Conservation (phyloP, 2,329 filamentous ascomycete genomes). For the Phoma herbarum region DNA sequence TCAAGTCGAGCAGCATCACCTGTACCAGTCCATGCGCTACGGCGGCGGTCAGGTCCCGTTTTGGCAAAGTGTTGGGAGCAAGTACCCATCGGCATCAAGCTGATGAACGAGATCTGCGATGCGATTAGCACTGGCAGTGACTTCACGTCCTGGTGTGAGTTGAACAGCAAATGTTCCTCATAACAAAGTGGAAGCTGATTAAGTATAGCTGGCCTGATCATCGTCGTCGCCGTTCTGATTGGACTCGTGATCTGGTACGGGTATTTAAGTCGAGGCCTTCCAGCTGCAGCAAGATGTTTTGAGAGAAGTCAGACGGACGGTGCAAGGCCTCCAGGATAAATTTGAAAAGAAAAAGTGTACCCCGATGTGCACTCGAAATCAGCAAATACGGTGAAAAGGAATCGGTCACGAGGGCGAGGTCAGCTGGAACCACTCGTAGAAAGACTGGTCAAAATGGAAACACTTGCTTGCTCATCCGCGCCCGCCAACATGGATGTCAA, state of each 20-base stretch:
- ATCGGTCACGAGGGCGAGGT: not conserved
- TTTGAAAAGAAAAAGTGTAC: not conserved
- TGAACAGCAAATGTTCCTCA: not conserved
- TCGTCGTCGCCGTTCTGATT: not conserved
- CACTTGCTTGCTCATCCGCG: not conserved
- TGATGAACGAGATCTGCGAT: constrained; percentile 13
- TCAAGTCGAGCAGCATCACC: too few species aligned
- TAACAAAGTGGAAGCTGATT: not conserved
- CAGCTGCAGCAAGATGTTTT: not conserved
- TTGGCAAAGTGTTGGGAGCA: not conserved
- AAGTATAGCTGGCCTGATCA: not conserved
- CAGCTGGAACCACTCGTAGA: not conserved
- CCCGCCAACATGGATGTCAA: not conserved
- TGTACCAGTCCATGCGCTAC: too few species aligned
- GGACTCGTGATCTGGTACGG: not conserved
- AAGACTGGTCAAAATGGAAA: not conserved
- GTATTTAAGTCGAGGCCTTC: not conserved
- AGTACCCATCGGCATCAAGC: not conserved
- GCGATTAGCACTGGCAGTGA: constrained; percentile 8
- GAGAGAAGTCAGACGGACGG: not conserved
- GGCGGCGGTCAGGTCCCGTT: too few species aligned
- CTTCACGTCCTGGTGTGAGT: constrained; percentile 11
- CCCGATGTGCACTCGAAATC: not conserved
- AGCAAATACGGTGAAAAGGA: constrained; percentile 10
- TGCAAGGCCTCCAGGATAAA: not conserved